These are phyloP conservation scores for Coix lacrymajobi DNA, from an alignment of 176 grass and related monocot genomes.

Conservation along the genomic window DNA sequence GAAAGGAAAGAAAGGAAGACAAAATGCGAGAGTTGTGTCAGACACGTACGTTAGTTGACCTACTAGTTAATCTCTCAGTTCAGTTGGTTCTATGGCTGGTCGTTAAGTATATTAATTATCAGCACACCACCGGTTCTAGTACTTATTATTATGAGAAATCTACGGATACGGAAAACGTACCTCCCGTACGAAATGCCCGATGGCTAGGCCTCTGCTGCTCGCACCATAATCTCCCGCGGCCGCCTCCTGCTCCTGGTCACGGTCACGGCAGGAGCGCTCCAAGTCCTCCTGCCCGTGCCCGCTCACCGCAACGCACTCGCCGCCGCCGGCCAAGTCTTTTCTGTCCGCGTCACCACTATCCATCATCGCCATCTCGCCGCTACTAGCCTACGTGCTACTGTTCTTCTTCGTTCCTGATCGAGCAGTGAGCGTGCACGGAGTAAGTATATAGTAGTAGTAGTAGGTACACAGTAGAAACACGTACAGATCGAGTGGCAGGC, in stretches of 20 bases:
- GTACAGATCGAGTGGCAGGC: too few species aligned
- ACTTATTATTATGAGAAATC: too few species aligned
- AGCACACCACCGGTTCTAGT: too few species aligned
- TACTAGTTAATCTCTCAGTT: neutral
- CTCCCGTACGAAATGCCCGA: conserved; percentile 18
- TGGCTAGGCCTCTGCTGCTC: conserved; percentile 12
- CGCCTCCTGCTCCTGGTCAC: too few species aligned
- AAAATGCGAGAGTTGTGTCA: neutral
- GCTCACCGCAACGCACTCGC: neutral
- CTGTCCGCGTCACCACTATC: conserved; percentile 4
- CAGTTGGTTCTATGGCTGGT: neutral
- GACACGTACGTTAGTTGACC: neutral
- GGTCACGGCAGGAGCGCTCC: neutral
- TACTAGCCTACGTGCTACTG: neutral
- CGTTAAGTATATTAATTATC: neutral
- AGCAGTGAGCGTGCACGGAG: neutral
- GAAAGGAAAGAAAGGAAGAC: too few species aligned
- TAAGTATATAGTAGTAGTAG: neutral
- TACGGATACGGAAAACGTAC: neutral
- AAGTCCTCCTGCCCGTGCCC: neutral
- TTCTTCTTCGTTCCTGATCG: neutral
- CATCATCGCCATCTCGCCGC: neutral
- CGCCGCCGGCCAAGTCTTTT: neutral
- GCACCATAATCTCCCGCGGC: neutral
- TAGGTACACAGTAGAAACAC: too few species aligned